Conservation (phyloP, 2,329 filamentous ascomycete genomes). For the Penicillium sp. region DNA sequence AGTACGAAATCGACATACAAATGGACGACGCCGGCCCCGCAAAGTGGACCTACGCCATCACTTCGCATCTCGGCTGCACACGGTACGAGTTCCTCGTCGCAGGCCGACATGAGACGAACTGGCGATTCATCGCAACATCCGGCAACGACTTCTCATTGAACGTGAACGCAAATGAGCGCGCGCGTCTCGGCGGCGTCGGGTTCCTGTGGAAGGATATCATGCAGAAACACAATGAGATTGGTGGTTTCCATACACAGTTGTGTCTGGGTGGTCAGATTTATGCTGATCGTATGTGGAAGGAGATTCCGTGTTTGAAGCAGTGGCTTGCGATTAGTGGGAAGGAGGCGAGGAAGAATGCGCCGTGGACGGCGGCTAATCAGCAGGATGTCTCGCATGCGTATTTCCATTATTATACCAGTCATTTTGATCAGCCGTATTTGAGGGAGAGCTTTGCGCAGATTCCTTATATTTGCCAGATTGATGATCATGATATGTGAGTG, state of each 20-base stretch:
- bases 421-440: constrained; percentile 95
- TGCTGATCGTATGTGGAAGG: constrained; percentile 93
- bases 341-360: constrained; percentile 85
- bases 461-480: constrained; percentile 87
- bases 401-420: constrained; percentile 98
- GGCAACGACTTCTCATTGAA: constrained; percentile 93
- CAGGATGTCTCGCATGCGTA: constrained; percentile 96
- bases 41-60: constrained; percentile 98
- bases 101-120: constrained; percentile 85
- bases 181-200: constrained; percentile 83
- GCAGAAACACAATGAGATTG: constrained; percentile 95
- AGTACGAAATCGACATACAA: constrained; percentile 86
- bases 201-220: constrained; percentile 99
- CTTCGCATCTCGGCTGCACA: constrained; percentile 95
- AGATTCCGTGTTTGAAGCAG: constrained; percentile 89
- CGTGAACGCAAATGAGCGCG: constrained; percentile 83
- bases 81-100: constrained; percentile 96
- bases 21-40: constrained; percentile 82
- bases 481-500: constrained; percentile 97
- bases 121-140: constrained; percentile 95
- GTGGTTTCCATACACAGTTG: constrained; percentile 92
- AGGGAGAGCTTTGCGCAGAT: constrained; percentile 97
- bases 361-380: constrained; percentile 93
- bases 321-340: constrained; percentile 94
- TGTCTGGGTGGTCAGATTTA: constrained; percentile 95